Base-by-base conservation (phyloP, 2,329 filamentous ascomycete genomes). In the Pseudogymnoascus sp. region DNA sequence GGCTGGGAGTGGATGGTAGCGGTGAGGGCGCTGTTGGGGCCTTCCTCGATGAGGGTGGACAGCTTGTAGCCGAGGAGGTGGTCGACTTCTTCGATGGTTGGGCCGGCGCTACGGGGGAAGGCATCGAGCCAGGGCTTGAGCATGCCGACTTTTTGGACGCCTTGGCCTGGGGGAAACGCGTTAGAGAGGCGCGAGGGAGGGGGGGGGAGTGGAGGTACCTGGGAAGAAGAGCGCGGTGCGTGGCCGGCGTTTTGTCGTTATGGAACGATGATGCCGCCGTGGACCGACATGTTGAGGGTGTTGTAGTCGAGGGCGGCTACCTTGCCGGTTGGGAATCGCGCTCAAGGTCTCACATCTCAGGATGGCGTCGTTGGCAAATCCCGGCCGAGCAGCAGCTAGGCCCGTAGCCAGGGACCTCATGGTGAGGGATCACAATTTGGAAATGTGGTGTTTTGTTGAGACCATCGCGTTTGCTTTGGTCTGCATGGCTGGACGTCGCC, bases 81-180 rank as follows among this genome's bases (percentile, higher is more conserved):
- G 77, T 98, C 91, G 74, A 96, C 92, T 76, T 96, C 89, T 68
- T 96, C 87, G 66, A 96, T 77, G 62, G 96, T 83, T n/a, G 85
- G 85, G 46, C 82, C 82, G 26, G 89, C 88, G 28, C 90, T 96
- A 62, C 78, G 75, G 11, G 93, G 93, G 74, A 97, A 98, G 64
- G 89, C 87, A 71, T 92, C 85, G 68, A 96, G 81, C 92, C 93
- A 97, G 50, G 91, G 88, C 35, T 82, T 85, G 63, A 90, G 81
- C 91, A 96, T 96, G 75, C 90, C 91, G 61, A 96, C 89, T 72
- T 90, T 88, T 74, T 96, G 91, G 16, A 96, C 91, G 69, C 91
- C 91, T 77, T 96, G 91, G 70, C 91, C 91, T 93, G 71, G 33
- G 16, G 8, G 31, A 3, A 3, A 37, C n/a, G 37, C 12, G 33